phyloP scores from a whole-genome alignment of 208 protist species.

The Trypanosomatidae sp. region DNA sequence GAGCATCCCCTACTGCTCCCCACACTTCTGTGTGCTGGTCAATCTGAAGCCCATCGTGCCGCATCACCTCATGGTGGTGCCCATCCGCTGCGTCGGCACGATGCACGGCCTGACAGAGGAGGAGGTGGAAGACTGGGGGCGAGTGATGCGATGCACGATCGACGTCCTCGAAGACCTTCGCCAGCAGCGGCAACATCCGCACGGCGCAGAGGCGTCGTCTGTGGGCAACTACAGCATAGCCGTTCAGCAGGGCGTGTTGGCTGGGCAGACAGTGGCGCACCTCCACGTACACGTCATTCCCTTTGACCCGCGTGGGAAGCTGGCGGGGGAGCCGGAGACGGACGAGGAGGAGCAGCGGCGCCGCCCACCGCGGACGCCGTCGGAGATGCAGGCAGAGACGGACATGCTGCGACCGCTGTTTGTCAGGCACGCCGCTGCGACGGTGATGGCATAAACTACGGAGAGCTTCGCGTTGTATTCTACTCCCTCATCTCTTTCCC shows the following conservation, averaged over 20 bases:
- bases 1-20: slow-evolving; percentile 57
- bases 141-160: slow-evolving; percentile 54
- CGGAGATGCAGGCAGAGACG: slow-evolving; percentile 63
- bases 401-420: slow-evolving; percentile 46
- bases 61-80: slow-evolving; percentile 83
- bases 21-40: slow-evolving; percentile 74
- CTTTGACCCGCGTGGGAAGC: slow-evolving; percentile 64
- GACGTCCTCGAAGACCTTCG: slow-evolving; percentile 47
- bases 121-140: slow-evolving; percentile 77
- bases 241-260: slow-evolving; percentile 68
- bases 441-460: too few species aligned
- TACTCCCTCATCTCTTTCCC: too few species aligned
- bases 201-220: neutral
- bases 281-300: slow-evolving; percentile 87
- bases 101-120: slow-evolving; percentile 63
- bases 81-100: slow-evolving; percentile 71
- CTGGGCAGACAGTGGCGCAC: slow-evolving; percentile 83
- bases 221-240: slow-evolving; percentile 65
- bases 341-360: slow-evolving; percentile 57
- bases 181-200: neutral
- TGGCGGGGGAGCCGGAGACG: slow-evolving; percentile 71
- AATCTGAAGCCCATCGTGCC: slow-evolving; percentile 85
- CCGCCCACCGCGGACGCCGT: slow-evolving; percentile 42
- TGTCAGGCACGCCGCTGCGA: slow-evolving; percentile 13
- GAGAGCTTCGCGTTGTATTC: too few species aligned